A percentile compares a stretch with the other conserved stretches of the same genome.
phyloP scores from a whole-genome alignment of 257 asterid species.

The Verbena officinalis region DNA sequence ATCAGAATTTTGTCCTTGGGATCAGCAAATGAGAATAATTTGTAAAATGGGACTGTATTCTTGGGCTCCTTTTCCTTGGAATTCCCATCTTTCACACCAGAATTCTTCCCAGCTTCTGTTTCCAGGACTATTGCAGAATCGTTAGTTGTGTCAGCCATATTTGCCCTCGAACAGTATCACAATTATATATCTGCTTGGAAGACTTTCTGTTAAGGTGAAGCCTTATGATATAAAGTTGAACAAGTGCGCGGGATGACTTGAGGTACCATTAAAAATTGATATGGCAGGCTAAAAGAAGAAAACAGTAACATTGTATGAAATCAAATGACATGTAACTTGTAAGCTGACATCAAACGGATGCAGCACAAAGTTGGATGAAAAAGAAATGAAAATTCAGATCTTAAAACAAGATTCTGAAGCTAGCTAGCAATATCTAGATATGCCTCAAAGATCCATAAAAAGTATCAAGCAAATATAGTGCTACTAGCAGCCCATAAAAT shows the following conservation, averaged over 20 bases:
- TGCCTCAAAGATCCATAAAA: not conserved
- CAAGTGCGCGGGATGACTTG: not conserved
- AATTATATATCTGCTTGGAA: not conserved
- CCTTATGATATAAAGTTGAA: slow-evolving; percentile 9
- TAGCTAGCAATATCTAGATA: not conserved
- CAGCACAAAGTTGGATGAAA: not conserved
- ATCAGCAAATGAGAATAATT: slow-evolving; percentile 54
- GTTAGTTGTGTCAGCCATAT: slow-evolving; percentile 14
- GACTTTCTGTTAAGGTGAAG: not conserved
- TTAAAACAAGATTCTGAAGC: not conserved
- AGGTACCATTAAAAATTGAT: not conserved
- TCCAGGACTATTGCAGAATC: slow-evolving; percentile 18
- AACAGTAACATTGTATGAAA: not conserved
- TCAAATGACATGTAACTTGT: not conserved
- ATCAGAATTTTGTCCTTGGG: slow-evolving; percentile 42
- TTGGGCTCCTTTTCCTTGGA: slow-evolving; percentile 4
- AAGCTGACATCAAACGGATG: not conserved
- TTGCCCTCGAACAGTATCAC: not conserved
- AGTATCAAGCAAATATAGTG: not conserved
- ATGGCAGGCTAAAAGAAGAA: not conserved
- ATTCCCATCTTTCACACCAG: slow-evolving; percentile 9
- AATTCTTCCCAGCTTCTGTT: not conserved
- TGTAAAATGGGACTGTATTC: slow-evolving; percentile 32
- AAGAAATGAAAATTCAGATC: not conserved
- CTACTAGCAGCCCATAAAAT: slow-evolving; percentile 1